Conservation (phyloP, 2,329 filamentous ascomycete genomes). For the Botrytis fabae region DNA sequence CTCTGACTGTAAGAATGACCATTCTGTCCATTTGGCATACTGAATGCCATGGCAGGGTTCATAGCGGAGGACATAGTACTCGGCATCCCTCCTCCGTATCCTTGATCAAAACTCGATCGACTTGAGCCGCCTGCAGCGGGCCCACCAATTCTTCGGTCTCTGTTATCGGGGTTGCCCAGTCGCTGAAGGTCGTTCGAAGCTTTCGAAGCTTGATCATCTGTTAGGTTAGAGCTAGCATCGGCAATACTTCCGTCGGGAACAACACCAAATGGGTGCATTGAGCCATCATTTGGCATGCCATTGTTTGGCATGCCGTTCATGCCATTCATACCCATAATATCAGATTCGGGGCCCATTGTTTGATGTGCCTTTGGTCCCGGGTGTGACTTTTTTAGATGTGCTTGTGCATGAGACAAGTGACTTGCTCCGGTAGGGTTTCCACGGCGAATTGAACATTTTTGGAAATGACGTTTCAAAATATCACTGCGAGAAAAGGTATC, state of each 20-base stretch:
- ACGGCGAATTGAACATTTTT: constrained; percentile 95
- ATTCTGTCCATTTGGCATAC: constrained; percentile 62
- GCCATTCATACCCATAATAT: constrained; percentile 44
- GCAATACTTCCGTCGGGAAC: constrained; percentile 45
- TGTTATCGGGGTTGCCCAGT: constrained; percentile 55
- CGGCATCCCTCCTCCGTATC: constrained; percentile 58
- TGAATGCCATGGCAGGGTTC: constrained; percentile 62
- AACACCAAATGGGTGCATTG: constrained; percentile 59
- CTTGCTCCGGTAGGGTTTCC: constrained; percentile 94
- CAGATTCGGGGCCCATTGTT: constrained; percentile 56
- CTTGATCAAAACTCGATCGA: constrained; percentile 50
- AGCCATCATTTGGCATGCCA: constrained; percentile 55
- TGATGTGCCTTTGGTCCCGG: constrained; percentile 52
- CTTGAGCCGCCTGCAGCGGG: constrained; percentile 52
- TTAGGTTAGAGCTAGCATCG: constrained; percentile 46
- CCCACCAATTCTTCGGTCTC: constrained; percentile 58
- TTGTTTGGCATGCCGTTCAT: constrained; percentile 53
- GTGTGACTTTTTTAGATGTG: constrained; percentile 78
- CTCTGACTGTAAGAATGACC: constrained; percentile 46
- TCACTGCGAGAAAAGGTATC: constrained; percentile 98
- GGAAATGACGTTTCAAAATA: constrained; percentile 97
- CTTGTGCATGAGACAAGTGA: constrained; percentile 89
- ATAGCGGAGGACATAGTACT: constrained; percentile 62
- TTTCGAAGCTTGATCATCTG: constrained; percentile 55
- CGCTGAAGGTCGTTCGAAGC: constrained; percentile 61